phyloP scores from a whole-genome alignment of 163 green algal species.

The Scenedesmus sp. region DNA sequence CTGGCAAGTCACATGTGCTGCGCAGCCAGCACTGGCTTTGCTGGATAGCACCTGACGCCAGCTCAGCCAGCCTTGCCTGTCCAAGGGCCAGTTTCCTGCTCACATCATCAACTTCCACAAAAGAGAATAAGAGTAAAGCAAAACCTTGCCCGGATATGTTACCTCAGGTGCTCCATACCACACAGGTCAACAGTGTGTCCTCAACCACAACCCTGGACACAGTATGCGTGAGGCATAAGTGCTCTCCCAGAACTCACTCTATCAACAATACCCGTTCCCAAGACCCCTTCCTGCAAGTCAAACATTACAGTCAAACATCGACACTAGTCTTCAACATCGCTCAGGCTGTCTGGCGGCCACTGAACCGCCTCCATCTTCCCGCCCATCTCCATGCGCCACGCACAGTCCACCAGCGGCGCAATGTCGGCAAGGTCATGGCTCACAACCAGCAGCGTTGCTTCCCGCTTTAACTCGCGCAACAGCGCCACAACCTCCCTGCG shows the following conservation, averaged over 20 bases:
- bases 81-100: no score
- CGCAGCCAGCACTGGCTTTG: no score
- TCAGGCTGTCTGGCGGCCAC: conserved; percentile 65
- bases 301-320: background rate
- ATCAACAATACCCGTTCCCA: no score
- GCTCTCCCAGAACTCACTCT: background rate
- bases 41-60: no score
- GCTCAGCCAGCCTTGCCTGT: no score
- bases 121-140: no score
- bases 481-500: conserved; percentile 46
- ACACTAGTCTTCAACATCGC: conserved; percentile 47
- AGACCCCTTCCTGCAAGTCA: no score
- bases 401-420: conserved; percentile 80
- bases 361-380: conserved; percentile 65
- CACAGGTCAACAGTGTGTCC: background rate
- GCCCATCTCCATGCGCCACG: conserved; percentile 81
- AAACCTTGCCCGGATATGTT: no score
- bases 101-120: no score
- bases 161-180: background rate
- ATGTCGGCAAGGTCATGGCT: conserved; percentile 93
- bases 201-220: background rate
- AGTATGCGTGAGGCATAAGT: no score
- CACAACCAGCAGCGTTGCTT: conserved; percentile 93
- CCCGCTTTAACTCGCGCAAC: conserved; percentile 73
- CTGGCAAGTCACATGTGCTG: no score